These are phyloP conservation scores for Aspergillus leporis DNA, from an alignment of 495 filamentous ascomycete genomes.

Conservation along the genomic window DNA sequence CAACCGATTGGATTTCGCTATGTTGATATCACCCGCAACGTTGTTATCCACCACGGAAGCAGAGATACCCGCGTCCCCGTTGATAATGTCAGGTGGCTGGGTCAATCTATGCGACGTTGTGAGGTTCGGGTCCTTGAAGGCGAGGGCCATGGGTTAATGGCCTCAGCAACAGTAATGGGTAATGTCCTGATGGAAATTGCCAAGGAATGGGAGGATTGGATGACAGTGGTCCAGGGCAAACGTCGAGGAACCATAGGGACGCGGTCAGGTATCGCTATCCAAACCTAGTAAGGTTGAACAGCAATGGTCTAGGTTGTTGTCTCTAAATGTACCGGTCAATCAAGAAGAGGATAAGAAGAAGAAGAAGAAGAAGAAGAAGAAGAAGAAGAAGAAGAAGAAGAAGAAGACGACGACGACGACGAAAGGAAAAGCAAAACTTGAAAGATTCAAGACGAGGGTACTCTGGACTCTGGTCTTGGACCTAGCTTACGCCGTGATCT, in stretches of 20 bases:
- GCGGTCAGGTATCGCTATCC: slow-evolving; percentile 26
- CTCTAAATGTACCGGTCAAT: background rate
- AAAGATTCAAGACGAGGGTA: background rate
- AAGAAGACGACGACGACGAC: background rate
- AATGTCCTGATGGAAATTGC: slow-evolving; percentile 90
- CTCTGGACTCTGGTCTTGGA: background rate
- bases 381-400: slow-evolving; percentile 1
- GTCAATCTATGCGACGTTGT: slow-evolving; percentile 87
- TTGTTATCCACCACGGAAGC: slow-evolving; percentile 92
- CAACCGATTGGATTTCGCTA: slow-evolving; percentile 96
- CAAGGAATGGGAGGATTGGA: slow-evolving; percentile 95
- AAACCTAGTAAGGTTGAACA: slow-evolving; percentile 9
- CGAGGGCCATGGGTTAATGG: slow-evolving; percentile 97
- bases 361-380: background rate
- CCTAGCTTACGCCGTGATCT: background rate
- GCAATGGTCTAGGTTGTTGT: background rate
- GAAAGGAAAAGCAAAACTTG: background rate
- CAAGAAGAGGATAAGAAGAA: background rate
- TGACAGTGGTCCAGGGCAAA: slow-evolving; percentile 57
- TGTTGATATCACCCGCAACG: slow-evolving; percentile 85
- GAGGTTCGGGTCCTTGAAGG: slow-evolving; percentile 90
- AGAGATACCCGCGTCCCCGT: slow-evolving; percentile 90
- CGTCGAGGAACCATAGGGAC: slow-evolving; percentile 34
- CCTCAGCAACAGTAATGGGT: slow-evolving; percentile 89
- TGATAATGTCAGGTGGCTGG: slow-evolving; percentile 93